Evolutionary conservation across 2,329 filamentous ascomycete genomes (phyloP).

Genomic region (Ophiostoma quercus): DNA sequence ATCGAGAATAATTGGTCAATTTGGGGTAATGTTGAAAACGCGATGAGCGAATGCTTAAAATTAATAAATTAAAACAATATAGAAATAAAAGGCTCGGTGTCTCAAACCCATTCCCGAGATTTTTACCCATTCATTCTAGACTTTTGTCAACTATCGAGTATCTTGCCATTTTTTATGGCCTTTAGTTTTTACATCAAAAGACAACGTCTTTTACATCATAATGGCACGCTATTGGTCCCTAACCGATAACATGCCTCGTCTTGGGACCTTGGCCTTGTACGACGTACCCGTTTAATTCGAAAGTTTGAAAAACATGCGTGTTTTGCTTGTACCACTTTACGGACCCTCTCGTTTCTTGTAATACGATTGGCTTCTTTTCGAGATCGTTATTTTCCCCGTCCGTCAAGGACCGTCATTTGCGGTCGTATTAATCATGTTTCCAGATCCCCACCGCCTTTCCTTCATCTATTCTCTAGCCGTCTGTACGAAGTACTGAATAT

Average conservation of each 20-base stretch:
- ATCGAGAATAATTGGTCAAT: neutral
- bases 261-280: neutral
- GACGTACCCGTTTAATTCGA: neutral
- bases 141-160: too few species aligned
- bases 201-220: neutral
- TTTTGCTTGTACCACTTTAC: neutral
- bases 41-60: neutral
- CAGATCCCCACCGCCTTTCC: neutral
- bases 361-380: neutral
- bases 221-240: neutral
- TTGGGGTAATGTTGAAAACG: neutral
- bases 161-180: neutral
- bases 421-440: neutral
- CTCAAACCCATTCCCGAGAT: neutral
- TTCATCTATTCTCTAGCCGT: neutral
- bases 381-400: neutral
- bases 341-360: neutral
- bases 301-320: neutral
- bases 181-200: neutral
- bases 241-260: neutral
- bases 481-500: neutral
- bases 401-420: neutral
- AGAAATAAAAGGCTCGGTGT: neutral
- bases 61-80: neutral
- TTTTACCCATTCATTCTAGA: neutral